phyloP scores from a whole-genome alignment of 176 grass and related monocot species.

The Bonia amplexicaulis region DNA sequence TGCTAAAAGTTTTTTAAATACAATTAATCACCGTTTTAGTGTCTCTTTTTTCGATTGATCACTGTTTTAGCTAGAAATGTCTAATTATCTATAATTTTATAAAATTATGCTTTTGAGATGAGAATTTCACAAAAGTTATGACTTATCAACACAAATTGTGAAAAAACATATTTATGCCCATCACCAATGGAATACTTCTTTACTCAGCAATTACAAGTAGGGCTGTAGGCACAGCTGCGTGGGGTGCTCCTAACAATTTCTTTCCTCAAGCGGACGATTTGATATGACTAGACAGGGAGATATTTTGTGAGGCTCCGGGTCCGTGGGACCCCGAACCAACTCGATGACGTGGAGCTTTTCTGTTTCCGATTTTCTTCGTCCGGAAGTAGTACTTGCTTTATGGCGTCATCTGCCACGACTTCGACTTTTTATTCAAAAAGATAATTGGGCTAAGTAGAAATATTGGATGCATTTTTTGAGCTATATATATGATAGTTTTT shows the following conservation, averaged over 20 bases:
- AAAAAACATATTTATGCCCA: no score
- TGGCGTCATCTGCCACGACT: neutral
- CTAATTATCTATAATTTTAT: no score
- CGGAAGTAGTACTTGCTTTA: neutral
- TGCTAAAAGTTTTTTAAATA: no score
- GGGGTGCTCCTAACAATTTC: neutral
- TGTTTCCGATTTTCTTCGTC: neutral
- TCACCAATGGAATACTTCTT: neutral
- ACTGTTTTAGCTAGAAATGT: no score
- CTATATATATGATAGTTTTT: no score
- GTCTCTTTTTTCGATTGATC: no score
- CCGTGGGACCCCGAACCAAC: neutral
- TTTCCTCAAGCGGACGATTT: neutral
- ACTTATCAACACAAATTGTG: no score
- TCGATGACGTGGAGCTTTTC: neutral
- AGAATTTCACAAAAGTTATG: no score
- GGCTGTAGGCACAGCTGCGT: neutral
- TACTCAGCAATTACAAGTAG: neutral
- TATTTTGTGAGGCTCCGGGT: slow-evolving; percentile 13
- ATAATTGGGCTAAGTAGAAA: no score
- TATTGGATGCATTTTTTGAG: no score
- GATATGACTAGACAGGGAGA: neutral
- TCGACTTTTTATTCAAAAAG: neutral
- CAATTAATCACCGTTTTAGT: no score
- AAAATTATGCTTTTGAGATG: no score